Evolutionary conservation across 768 basidiomycete genomes (phyloP).

Genomic region (Symmetrospora coprosmae): DNA sequence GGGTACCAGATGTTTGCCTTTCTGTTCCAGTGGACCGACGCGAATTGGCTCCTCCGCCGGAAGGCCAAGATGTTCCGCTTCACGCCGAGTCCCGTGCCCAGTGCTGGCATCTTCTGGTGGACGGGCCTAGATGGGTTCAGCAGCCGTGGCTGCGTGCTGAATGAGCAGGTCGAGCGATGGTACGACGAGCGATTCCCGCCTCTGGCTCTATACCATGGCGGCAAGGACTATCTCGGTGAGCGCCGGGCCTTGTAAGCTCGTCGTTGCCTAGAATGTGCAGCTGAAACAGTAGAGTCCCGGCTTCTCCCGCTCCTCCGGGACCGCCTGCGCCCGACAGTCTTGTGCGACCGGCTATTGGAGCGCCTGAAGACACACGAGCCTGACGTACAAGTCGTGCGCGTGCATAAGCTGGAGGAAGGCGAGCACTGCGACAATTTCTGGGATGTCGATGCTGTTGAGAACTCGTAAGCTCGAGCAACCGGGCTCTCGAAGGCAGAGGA

Average conservation of each 20-base stretch:
- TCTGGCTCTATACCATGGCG: constrained; percentile 39
- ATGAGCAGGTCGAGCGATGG: constrained; percentile 39
- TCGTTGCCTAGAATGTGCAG: too few relatives aligned
- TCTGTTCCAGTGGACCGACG: constrained; percentile 44
- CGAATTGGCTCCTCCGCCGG: constrained; percentile 41
- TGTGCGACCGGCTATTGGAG: constrained; percentile 42
- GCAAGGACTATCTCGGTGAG: constrained; percentile 39
- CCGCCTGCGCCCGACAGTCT: constrained; percentile 31
- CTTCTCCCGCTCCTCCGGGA: too few relatives aligned
- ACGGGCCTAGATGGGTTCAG: constrained; percentile 43
- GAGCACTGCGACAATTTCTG: constrained; percentile 40
- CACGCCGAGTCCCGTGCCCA: constrained; percentile 43
- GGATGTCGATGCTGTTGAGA: constrained; percentile 44
- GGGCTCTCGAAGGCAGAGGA: too few relatives aligned
- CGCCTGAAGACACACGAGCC: constrained; percentile 40
- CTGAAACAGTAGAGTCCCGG: too few relatives aligned
- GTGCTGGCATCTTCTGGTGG: constrained; percentile 42
- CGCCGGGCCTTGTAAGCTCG: too few relatives aligned
- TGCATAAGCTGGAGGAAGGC: constrained; percentile 40
- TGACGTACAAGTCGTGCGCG: constrained; percentile 41
- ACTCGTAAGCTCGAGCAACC: constrained; percentile 35
- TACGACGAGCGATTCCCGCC: constrained; percentile 44
- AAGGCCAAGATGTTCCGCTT: constrained; percentile 46
- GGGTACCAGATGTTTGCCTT: constrained; percentile 45
- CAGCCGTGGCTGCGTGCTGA: constrained; percentile 39